A percentile compares a stretch with the other conserved stretches of the same genome.
phyloP scores from a whole-genome alignment of 176 grass and related monocot species.

The Canna indica region DNA sequence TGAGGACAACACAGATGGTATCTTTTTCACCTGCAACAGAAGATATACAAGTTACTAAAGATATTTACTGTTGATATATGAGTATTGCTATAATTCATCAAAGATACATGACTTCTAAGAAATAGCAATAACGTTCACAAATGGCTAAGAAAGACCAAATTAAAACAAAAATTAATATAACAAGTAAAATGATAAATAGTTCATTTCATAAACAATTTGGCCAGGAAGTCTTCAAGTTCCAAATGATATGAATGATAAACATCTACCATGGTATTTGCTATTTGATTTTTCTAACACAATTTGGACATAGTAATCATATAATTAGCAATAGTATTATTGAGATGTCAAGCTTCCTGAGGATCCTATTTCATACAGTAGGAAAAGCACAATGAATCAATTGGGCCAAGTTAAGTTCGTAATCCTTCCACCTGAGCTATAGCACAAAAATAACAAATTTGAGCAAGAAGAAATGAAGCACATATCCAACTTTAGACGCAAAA shows the following conservation, averaged over 20 bases:
- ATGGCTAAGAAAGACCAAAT: no score
- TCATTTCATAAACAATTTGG: background rate
- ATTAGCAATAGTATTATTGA: background rate
- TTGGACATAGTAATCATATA: background rate
- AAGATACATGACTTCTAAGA: background rate
- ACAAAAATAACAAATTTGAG: background rate
- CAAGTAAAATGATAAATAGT: background rate
- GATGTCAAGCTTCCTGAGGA: background rate
- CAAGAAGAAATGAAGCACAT: background rate
- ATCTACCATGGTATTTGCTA: background rate
- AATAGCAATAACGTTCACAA: no score
- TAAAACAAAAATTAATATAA: background rate
- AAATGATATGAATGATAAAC: background rate
- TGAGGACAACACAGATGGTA: conserved; percentile 41
- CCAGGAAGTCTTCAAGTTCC: background rate
- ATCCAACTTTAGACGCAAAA: background rate
- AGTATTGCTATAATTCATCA: no score
- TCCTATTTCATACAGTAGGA: background rate
- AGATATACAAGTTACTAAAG: background rate
- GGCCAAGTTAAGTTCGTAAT: background rate
- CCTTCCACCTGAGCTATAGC: background rate
- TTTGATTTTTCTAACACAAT: background rate
- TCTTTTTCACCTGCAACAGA: conserved; percentile 36
- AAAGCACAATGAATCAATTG: background rate
- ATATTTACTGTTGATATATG: no score